These are phyloP conservation scores for Baudoinia panamericana DNA, from an alignment of 495 filamentous ascomycete species.

Conservation along the genomic window DNA sequence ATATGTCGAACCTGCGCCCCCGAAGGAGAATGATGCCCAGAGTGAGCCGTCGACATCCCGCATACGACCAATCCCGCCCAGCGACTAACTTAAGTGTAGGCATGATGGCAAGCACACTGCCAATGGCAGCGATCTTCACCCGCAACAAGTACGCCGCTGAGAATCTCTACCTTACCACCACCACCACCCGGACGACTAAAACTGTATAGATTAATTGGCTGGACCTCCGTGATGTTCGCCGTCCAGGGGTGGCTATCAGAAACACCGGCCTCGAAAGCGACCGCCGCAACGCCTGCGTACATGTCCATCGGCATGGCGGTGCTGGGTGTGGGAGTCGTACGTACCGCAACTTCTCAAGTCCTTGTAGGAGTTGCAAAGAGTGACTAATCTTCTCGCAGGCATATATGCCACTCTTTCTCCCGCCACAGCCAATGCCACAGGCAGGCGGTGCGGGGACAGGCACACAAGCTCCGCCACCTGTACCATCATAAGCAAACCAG, in stretches of 20 bases:
- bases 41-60: too few relatives aligned
- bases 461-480: slow-evolving; percentile 27
- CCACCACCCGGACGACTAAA: too few relatives aligned
- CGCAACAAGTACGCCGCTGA: slow-evolving; percentile 63
- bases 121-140: slow-evolving; percentile 94
- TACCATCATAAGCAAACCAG: too few relatives aligned
- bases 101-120: slow-evolving; percentile 68
- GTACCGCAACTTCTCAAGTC: slow-evolving; percentile 19
- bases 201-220: slow-evolving; percentile 24
- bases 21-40: slow-evolving; percentile 42
- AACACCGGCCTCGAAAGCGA: slow-evolving; percentile 59
- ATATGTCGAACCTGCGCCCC: slow-evolving; percentile 45
- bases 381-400: slow-evolving; percentile 34
- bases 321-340: slow-evolving; percentile 61
- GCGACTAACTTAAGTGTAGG: slow-evolving; percentile 36
- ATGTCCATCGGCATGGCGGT: slow-evolving; percentile 85
- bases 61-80: neutral
- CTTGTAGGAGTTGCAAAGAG: neutral
- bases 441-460: slow-evolving; percentile 9
- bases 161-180: neutral
- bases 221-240: slow-evolving; percentile 72
- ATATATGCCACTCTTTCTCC: slow-evolving; percentile 77
- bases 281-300: slow-evolving; percentile 57
- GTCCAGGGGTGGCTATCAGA: slow-evolving; percentile 79
- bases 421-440: slow-evolving; percentile 36